These are phyloP conservation scores for Psilocybe tampanensis DNA, from an alignment of 768 basidiomycete genomes.

Conservation along the genomic window DNA sequence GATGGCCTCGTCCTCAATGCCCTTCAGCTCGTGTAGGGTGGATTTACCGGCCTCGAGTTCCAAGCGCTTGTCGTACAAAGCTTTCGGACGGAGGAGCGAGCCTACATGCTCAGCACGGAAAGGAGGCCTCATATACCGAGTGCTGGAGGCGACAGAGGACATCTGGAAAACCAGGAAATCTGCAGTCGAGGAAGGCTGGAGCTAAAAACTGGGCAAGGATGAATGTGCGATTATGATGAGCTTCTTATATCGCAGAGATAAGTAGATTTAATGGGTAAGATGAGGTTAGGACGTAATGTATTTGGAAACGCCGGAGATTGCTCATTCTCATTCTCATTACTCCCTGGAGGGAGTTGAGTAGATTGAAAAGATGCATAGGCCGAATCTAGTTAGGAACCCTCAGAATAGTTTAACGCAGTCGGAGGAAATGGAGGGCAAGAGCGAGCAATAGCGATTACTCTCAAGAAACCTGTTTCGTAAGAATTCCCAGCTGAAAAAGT, in stretches of 20 bases:
- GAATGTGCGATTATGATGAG: constrained; percentile 17
- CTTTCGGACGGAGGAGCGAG: constrained; percentile 55
- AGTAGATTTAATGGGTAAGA: neutral
- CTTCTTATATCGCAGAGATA: constrained; percentile 30
- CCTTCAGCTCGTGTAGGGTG: constrained; percentile 43
- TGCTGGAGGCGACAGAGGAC: constrained; percentile 11
- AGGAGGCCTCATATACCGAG: constrained; percentile 37
- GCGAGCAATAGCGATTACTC: neutral
- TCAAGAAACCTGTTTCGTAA: neutral
- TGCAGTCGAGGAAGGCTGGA: constrained; percentile 8
- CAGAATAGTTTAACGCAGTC: constrained; percentile 15
- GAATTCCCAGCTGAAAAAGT: constrained; percentile 1
- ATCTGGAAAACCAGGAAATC: constrained; percentile 14
- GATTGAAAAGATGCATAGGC: constrained; percentile 11
- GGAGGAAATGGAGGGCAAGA: constrained; percentile 8
- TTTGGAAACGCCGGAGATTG: constrained; percentile 10
- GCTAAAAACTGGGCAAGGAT: constrained; percentile 7
- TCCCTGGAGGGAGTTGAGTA: constrained; percentile 3
- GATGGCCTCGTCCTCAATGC: constrained; percentile 56
- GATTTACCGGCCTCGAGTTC: constrained; percentile 44
- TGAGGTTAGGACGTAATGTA: constrained; percentile 22
- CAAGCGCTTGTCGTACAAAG: constrained; percentile 50
- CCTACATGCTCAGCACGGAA: constrained; percentile 63
- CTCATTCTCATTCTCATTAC: neutral
- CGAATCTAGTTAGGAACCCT: constrained; percentile 3